These are phyloP conservation scores for Caryopteris hybrid DNA, from an alignment of 305 asterid species.

Conservation along the genomic window DNA sequence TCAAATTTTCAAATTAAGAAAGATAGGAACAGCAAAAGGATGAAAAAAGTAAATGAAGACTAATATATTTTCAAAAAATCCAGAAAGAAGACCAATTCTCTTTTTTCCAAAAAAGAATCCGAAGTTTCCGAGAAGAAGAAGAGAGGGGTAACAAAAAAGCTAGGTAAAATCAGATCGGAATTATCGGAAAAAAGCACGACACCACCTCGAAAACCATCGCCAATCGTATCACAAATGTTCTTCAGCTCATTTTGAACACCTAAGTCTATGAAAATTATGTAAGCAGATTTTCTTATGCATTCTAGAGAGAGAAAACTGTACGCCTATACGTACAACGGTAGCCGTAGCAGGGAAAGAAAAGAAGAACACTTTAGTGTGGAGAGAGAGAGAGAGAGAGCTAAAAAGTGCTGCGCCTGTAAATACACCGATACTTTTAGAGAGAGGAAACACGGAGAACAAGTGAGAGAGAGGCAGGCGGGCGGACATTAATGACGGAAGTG, in stretches of 20 bases:
- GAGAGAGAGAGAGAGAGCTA: not conserved
- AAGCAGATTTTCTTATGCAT: slow-evolving; percentile 17
- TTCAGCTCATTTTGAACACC: slow-evolving; percentile 33
- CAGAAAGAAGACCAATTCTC: slow-evolving; percentile 17
- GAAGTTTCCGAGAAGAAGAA: slow-evolving; percentile 26
- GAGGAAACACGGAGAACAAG: slow-evolving; percentile 34
- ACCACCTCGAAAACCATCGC: slow-evolving; percentile 48
- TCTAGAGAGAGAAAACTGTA: slow-evolving; percentile 21
- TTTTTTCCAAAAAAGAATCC: slow-evolving; percentile 18
- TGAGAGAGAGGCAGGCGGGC: slow-evolving; percentile 25
- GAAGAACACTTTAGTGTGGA: not conserved
- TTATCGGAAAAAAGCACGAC: slow-evolving; percentile 46
- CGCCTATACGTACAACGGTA: not conserved
- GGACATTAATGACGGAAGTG: slow-evolving; percentile 45
- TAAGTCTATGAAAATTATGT: slow-evolving; percentile 14
- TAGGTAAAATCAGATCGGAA: slow-evolving; percentile 45
- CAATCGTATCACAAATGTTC: slow-evolving; percentile 23
- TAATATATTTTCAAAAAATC: not conserved
- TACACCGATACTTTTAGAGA: slow-evolving; percentile 26
- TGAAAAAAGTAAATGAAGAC: slow-evolving; percentile 14
- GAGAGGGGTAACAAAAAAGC: not conserved
- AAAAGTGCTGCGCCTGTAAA: slow-evolving; percentile 15
- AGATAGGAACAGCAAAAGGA: slow-evolving; percentile 21
- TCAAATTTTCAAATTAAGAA: slow-evolving; percentile 31
- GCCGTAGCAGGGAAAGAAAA: not conserved